Evolutionary conservation across 1,284 basidiomycete genomes (phyloP).

Genomic region (Apiotrichum gracile): DNA sequence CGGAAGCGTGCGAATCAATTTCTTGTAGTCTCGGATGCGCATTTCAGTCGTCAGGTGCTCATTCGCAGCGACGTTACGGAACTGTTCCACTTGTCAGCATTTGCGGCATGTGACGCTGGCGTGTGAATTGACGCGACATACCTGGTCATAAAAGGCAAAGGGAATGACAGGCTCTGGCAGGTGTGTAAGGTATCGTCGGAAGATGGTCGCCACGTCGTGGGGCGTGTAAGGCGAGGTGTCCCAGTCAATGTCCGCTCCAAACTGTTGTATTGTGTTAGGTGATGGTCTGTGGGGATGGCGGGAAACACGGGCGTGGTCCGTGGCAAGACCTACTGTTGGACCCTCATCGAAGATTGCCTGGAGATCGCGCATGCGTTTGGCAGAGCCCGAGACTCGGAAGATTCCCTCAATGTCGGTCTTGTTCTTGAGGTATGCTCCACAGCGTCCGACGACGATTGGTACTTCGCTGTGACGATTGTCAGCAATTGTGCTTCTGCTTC

Average conservation of each 20-base stretch:
- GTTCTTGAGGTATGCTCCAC: conserved; percentile 86
- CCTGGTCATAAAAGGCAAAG: conserved; percentile 66
- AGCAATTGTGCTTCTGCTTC: conserved; percentile 21
- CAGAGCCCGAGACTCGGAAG: conserved; percentile 88
- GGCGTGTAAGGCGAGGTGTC: conserved; percentile 74
- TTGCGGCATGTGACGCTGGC: too few species aligned
- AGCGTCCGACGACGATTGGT: conserved; percentile 94
- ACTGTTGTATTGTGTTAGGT: conserved; percentile 51
- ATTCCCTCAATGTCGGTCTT: conserved; percentile 91
- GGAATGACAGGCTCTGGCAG: conserved; percentile 63
- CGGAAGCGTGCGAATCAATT: conserved; percentile 76
- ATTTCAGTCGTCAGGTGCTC: conserved; percentile 52
- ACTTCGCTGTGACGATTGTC: conserved; percentile 61
- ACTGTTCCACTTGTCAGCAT: conserved; percentile 52
- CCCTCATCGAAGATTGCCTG: conserved; percentile 84
- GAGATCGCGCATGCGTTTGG: conserved; percentile 90
- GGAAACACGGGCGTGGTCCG: not conserved
- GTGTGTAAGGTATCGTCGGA: conserved; percentile 88
- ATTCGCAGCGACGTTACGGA: conserved; percentile 64
- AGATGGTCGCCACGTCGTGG: conserved; percentile 94
- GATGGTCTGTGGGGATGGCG: too few species aligned
- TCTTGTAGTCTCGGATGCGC: conserved; percentile 71
- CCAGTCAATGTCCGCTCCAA: conserved; percentile 91
- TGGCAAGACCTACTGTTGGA: conserved; percentile 61
- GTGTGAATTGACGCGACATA: conserved; percentile 48